These are phyloP conservation scores for Colletotrichum siamense DNA, from an alignment of 2,329 filamentous ascomycete species.

Conservation along the genomic window DNA sequence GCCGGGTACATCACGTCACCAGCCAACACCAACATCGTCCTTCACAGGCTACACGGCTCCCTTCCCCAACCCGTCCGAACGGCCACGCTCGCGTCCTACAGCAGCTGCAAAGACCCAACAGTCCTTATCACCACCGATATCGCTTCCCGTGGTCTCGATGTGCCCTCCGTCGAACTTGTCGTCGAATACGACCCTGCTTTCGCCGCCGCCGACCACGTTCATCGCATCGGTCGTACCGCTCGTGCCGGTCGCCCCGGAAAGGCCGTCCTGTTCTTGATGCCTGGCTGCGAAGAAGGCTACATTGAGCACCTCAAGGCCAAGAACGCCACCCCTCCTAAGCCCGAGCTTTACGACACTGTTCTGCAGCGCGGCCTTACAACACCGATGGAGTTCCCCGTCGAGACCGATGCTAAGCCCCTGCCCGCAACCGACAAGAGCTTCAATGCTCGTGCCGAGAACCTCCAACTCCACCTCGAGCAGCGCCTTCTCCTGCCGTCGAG, in stretches of 20 bases:
- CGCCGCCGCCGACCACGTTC: slow-evolving; percentile 89
- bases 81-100: slow-evolving; percentile 82
- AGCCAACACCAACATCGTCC: slow-evolving; percentile 73
- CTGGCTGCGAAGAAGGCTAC: slow-evolving; percentile 92
- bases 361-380: slow-evolving; percentile 70
- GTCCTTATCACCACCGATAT: slow-evolving; percentile 95
- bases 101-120: slow-evolving; percentile 73
- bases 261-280: slow-evolving; percentile 87
- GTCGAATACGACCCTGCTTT: slow-evolving; percentile 97
- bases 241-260: slow-evolving; percentile 89
- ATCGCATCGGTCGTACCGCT: slow-evolving; percentile 93
- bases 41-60: slow-evolving; percentile 92
- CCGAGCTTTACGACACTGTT: slow-evolving; percentile 58
- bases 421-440: slow-evolving; percentile 50
- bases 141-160: slow-evolving; percentile 91
- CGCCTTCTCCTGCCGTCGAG: slow-evolving; percentile 46
- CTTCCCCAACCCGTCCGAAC: slow-evolving; percentile 88
- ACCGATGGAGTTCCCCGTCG: slow-evolving; percentile 70
- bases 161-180: slow-evolving; percentile 93
- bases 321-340: slow-evolving; percentile 48
- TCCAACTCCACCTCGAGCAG: slow-evolving; percentile 67
- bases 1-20: slow-evolving; percentile 76
- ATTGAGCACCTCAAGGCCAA: slow-evolving; percentile 69
- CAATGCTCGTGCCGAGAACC: slow-evolving; percentile 54
- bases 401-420: slow-evolving; percentile 61